Conservation (phyloP, 2,329 filamentous ascomycete genomes). For the Cryphonectria nitschkei region DNA sequence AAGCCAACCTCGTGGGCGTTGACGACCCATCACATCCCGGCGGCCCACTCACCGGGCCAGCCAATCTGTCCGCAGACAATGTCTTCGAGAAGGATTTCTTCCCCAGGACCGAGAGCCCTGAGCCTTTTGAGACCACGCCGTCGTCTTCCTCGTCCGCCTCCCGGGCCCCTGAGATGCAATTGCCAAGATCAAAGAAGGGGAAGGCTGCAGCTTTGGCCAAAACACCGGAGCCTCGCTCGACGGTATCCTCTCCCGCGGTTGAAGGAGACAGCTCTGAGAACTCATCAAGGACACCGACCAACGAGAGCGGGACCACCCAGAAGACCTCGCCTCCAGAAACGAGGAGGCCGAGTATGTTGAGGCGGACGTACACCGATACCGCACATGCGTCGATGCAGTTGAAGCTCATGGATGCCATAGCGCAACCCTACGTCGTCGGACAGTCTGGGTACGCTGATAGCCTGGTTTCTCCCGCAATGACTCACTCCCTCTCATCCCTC, state of each 20-base stretch:
- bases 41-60: conserved; percentile 81
- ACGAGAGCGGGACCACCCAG: conserved; percentile 57
- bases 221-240: conserved; percentile 1
- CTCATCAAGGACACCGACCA: conserved; percentile 58
- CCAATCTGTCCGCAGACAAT: conserved; percentile 73
- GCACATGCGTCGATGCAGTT: conserved; percentile 75
- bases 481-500: conserved; percentile 45
- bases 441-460: conserved; percentile 45
- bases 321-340: conserved; percentile 59
- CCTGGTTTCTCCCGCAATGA: conserved; percentile 49
- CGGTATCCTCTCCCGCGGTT: conserved; percentile 5
- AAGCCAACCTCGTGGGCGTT: conserved; percentile 76
- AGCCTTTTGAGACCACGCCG: conserved; percentile 45
- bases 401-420: conserved; percentile 82
- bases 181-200: conserved; percentile 17
- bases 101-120: conserved; percentile 55
- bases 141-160: conserved; percentile 40
- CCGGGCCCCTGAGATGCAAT: conserved; percentile 28
- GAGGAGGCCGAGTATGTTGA: conserved; percentile 66
- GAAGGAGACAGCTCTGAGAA: conserved; percentile 47
- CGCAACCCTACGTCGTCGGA: conserved; percentile 74
- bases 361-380: conserved; percentile 87
- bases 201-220: neutral
- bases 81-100: conserved; percentile 84
- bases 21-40: conserved; percentile 50